Base-by-base conservation (phyloP, 2,329 filamentous ascomycete species). In the Coniochaeta pulveracea region DNA sequence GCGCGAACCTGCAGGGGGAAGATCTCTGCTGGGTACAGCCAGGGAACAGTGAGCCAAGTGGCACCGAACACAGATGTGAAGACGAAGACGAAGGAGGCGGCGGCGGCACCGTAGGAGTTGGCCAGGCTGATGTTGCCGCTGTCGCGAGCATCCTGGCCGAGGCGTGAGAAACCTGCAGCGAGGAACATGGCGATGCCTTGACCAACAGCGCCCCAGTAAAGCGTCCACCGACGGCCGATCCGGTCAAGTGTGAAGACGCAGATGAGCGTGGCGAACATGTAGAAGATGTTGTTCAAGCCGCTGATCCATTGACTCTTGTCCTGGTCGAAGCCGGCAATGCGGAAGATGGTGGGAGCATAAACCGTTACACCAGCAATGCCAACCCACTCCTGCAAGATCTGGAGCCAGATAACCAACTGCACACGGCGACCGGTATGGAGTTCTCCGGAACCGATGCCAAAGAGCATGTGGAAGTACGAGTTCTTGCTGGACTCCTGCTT, bases 1-100 rank as follows among this genome's bases (percentile, higher is more conserved):
- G 81, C 80, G 15, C 81, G 68, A 1, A 84, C 68, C 37, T 79
- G 69, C 0, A 84, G 55, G 0, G 80, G 79, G 46, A 83, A 85
- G 36, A 85, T 85, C 48, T 86, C 80, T 1, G 80, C 76, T 0
- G 76, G 76, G 35, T 80, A 80, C 1, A 41, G 25, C 26, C 21
- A 61, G 0, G 72, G 72, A 0, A 75, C 65, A 0, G 60, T 69
- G 6, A 70, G 43, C 64, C 64, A 69, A 1, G 54, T 61, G 0
- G 60, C 58, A 0, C 61, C 55, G 6, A 62, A 61, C 11, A 61
- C 47, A 2, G 47, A 51, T 0, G 54, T 63, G 53, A 46, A 68
- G 18, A 68, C 56, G 56, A 50, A 55, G 8, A 54, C 49, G 42
- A 52, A 46, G n/a, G 47, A 37, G 6, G 50, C 46, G 10, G 48